Evolutionary conservation across 495 filamentous ascomycete genomes (phyloP).

Genomic region (Aeminium ludgeri): DNA sequence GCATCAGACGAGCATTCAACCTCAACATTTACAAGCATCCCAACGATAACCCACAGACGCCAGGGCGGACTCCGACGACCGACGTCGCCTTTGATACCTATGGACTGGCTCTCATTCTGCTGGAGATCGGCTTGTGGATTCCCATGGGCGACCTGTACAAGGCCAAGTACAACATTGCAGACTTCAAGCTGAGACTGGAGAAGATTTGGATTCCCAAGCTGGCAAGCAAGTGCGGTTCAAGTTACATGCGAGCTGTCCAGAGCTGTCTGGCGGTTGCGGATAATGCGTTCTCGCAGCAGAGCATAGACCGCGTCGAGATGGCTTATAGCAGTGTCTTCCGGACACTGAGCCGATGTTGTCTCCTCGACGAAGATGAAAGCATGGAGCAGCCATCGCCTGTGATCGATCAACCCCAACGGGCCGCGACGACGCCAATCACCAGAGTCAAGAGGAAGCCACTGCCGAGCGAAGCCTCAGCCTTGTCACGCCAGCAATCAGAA

Average conservation of each 20-base stretch:
- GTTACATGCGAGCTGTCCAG: constrained; percentile 69
- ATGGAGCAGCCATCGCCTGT: not conserved
- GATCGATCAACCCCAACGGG: no score
- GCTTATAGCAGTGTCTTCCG: constrained; percentile 19
- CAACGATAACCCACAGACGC: constrained; percentile 13
- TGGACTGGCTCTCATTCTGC: constrained; percentile 61
- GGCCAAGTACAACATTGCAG: constrained; percentile 43
- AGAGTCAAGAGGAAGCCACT: constrained; percentile 2
- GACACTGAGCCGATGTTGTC: constrained; percentile 22
- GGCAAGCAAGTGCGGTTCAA: constrained; percentile 26
- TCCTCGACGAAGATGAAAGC: constrained; percentile 22
- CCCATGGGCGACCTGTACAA: constrained; percentile 53
- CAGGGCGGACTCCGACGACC: constrained; percentile 15
- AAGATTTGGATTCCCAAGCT: constrained; percentile 44
- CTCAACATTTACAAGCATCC: constrained; percentile 62
- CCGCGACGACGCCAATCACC: not conserved
- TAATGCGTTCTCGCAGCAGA: constrained; percentile 1
- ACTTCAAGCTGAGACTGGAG: constrained; percentile 47
- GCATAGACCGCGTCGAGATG: constrained; percentile 10
- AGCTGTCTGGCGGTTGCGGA: constrained; percentile 64
- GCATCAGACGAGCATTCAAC: constrained; percentile 23
- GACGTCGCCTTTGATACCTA: constrained; percentile 71
- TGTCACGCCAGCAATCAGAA: constrained; percentile 7
- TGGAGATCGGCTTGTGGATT: constrained; percentile 84
- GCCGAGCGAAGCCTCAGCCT: not conserved